Evolutionary conservation across 257 asterid species (phyloP).

Genomic region (Eucommia ulmoides): DNA sequence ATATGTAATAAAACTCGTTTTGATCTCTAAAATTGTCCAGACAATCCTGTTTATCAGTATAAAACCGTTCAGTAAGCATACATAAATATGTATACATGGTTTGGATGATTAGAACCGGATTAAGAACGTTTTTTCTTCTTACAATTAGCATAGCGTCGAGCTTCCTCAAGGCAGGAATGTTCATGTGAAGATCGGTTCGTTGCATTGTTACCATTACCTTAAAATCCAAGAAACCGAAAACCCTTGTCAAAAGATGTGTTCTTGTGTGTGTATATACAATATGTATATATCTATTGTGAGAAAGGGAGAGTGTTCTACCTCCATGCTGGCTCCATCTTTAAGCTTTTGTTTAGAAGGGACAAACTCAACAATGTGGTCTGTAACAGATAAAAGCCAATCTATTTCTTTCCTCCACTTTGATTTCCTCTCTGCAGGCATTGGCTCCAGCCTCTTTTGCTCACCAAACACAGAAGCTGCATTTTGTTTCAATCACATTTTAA

Average conservation of each 20-base stretch:
- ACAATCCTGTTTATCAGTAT: no score
- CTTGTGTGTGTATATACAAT: not conserved
- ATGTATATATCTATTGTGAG: not conserved
- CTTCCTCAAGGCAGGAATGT: conserved; percentile 73
- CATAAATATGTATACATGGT: no score
- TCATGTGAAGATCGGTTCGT: conserved; percentile 67
- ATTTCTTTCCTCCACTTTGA: conserved; percentile 81
- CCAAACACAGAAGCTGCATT: conserved; percentile 85
- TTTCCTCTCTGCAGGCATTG: conserved; percentile 67
- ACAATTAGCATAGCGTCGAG: conserved; percentile 81
- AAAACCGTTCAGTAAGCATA: no score
- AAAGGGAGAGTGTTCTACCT: conserved; percentile 27
- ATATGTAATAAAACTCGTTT: conserved; percentile 45
- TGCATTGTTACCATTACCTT: conserved; percentile 76
- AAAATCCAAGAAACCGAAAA: conserved; percentile 7
- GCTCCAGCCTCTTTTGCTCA: conserved; percentile 76
- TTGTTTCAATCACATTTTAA: no score
- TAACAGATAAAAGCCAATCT: conserved; percentile 85
- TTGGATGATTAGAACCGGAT: no score
- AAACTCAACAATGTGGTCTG: conserved; percentile 85
- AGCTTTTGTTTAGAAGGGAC: conserved; percentile 68
- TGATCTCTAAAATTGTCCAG: conserved; percentile 71
- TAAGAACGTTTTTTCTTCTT: no score
- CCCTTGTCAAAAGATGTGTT: not conserved
- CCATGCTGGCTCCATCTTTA: conserved; percentile 66